Conservation (phyloP, 441 rosid genomes). For the Lepidium campestre region DNA sequence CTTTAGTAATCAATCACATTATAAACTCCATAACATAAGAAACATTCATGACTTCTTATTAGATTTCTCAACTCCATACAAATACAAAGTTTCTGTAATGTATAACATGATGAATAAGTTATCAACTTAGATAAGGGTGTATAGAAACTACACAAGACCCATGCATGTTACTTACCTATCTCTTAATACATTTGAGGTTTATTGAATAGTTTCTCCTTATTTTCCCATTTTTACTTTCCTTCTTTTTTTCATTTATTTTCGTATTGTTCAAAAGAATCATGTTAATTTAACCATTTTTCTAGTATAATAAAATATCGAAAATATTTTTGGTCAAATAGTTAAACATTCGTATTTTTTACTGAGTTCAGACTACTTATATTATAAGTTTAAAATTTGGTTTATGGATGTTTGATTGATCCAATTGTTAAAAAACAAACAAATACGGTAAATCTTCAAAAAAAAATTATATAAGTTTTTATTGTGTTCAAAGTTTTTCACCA, state of each 20-base stretch:
- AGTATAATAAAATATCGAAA: no score
- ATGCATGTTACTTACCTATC: neutral
- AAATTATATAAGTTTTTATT: no score
- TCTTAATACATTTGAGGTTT: neutral
- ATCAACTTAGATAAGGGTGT: neutral
- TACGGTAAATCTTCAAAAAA: neutral
- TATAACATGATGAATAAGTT: neutral
- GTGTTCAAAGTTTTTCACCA: neutral
- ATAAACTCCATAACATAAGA: neutral
- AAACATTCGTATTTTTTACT: no score
- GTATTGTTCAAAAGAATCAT: neutral
- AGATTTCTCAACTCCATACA: neutral
- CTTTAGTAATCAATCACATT: neutral
- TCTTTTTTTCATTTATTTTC: neutral
- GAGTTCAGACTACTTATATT: no score
- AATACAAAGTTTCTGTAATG: neutral
- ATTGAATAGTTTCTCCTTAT: neutral
- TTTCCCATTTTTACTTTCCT: neutral
- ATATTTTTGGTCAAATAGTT: no score
- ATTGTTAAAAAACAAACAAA: no score
- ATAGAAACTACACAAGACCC: neutral
- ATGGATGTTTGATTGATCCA: no score
- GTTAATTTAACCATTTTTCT: neutral
- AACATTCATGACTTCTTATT: neutral
- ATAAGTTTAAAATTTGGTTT: no score